phyloP scores from a whole-genome alignment of 495 filamentous ascomycete species.

The Hyaloscypha hepaticicola region DNA sequence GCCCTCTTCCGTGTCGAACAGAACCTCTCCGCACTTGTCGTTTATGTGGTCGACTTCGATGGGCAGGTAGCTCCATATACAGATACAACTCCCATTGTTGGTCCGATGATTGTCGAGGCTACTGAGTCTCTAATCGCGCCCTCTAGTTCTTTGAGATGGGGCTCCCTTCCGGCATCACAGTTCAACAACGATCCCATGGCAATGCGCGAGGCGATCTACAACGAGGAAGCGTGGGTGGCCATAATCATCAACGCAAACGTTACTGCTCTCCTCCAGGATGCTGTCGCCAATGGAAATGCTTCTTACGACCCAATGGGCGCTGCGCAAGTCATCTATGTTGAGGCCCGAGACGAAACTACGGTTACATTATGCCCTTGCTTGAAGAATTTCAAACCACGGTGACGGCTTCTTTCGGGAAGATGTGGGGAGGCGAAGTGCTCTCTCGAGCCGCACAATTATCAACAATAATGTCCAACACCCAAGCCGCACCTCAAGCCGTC shows the following conservation, averaged over 20 bases:
- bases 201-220: conserved; percentile 60
- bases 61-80: conserved; percentile 53
- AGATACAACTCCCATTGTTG: conserved; percentile 51
- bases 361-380: conserved; percentile 55
- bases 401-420: conserved; percentile 49
- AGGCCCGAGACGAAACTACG: conserved; percentile 58
- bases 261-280: conserved; percentile 55
- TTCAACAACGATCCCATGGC: conserved; percentile 59
- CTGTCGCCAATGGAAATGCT: conserved; percentile 54
- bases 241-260: conserved; percentile 67
- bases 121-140: conserved; percentile 39
- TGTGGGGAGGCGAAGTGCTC: conserved; percentile 49
- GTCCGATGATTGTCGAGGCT: conserved; percentile 50
- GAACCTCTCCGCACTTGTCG: conserved; percentile 46
- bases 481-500: conserved; percentile 54
- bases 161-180: conserved; percentile 45
- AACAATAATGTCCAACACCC: conserved; percentile 40
- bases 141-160: conserved; percentile 48
- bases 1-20: conserved; percentile 50
- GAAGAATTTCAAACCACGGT: conserved; percentile 44
- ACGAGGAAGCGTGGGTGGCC: conserved; percentile 64
- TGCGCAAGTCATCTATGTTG: conserved; percentile 57
- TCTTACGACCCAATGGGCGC: conserved; percentile 64
- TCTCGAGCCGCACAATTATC: conserved; percentile 37
- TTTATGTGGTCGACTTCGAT: conserved; percentile 70